Conservation (phyloP, 2,329 filamentous ascomycete genomes). For the Beauveria varroae region DNA sequence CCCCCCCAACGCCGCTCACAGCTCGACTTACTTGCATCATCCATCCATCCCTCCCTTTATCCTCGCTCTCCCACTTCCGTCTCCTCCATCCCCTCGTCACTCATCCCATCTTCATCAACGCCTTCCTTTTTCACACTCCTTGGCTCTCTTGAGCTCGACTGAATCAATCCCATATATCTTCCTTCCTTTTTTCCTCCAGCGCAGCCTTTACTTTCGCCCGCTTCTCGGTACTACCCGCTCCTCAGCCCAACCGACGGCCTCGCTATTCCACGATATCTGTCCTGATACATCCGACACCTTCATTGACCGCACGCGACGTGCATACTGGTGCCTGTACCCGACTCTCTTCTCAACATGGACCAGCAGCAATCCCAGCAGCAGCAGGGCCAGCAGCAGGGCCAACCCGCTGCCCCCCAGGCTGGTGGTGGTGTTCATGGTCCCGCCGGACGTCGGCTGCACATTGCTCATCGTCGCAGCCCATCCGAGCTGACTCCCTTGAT, state of each 20-base stretch:
- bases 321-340: conserved; percentile 34
- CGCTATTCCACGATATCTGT: conserved; percentile 9
- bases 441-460: conserved; percentile 84
- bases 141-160: conserved; percentile 26
- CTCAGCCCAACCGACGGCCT: not conserved
- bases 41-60: conserved; percentile 9
- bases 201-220: conserved; percentile 2
- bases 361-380: conserved; percentile 37
- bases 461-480: conserved; percentile 92
- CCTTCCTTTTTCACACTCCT: conserved; percentile 30
- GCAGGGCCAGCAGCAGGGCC: conserved; percentile 45
- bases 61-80: not conserved
- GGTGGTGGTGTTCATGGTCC: conserved; percentile 60
- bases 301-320: conserved; percentile 34
- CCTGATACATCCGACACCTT: conserved; percentile 14
- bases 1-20: not conserved
- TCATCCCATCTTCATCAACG: conserved; percentile 18
- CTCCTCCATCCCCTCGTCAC: not conserved
- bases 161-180: conserved; percentile 25
- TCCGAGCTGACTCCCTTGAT: conserved; percentile 96
- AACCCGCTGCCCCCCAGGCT: conserved; percentile 33
- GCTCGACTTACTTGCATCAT: conserved; percentile 7
- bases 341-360: conserved; percentile 50
- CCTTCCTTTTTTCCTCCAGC: conserved; percentile 22
- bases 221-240: not conserved